Evolutionary conservation across 2,329 filamentous ascomycete species (phyloP), one percentile per base, ranked within the genome.

Genomic region (Colletotrichum sp.): DNA sequence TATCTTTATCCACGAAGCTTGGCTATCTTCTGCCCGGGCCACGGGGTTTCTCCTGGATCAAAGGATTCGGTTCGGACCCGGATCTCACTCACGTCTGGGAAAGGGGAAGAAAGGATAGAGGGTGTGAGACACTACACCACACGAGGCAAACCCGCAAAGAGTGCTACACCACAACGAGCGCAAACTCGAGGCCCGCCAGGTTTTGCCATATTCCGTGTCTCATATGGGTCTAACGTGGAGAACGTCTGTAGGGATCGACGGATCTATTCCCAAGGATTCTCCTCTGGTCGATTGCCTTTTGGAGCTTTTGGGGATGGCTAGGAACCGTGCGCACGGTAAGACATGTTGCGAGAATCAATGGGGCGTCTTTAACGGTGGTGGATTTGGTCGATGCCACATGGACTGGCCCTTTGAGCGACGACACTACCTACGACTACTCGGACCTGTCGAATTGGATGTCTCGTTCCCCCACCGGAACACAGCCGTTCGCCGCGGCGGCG

Each of bases 201-300:
- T 32, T 52, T 18, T 60, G 39, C 59, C n/a, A 67, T 48, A 36
- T 48, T 59, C 57, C 43, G 57, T 68, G 73, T 75, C 55, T 72
- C 63, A 48, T 67, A 75, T 64, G 63, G 63, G 32, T 61, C 32
- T 30, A 59, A 32, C 63, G 55, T 72, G 72, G 72, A 72, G 63
- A 57, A 65, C 24, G 26, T 57, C 30, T n/a, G 70, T 55, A 67
- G 52, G 67, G 72, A 74, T 74, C 67, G 48, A 74, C 57, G 34
- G n/a, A 61, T 67, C 67, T 55, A 61, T 55, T 61, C 69, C 34
- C 67, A 71, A 48, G 67, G 68, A 55, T 36, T 16, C 59, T 36
- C 39, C 28, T 55, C 9, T 16, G 30, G 36, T 24, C 67, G 36
- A 61, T 67, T 61, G 61, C 36, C n/a, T 74, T 71, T 67, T 65